Percentiles rank a stretch among this genome's conserved stretches.
phyloP scores from a whole-genome alignment of 495 filamentous ascomycete species.

The Geopyxis carbonaria region DNA sequence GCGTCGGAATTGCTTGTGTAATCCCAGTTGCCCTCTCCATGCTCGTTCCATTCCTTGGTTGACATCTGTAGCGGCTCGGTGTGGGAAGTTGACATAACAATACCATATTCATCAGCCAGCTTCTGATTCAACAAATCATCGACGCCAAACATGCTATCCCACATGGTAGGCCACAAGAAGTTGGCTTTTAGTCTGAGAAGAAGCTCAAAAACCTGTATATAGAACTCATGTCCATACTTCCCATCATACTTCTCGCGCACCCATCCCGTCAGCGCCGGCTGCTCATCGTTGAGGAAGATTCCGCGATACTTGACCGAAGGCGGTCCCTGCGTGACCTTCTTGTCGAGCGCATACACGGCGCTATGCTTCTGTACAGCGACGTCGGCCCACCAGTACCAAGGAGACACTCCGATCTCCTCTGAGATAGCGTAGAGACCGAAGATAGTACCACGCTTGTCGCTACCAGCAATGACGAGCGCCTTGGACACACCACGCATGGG shows the following conservation, averaged over 20 bases:
- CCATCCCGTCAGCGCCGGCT: conserved; percentile 54
- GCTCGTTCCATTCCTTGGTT: conserved; percentile 49
- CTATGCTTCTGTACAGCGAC: conserved; percentile 37
- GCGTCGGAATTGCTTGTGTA: conserved; percentile 49
- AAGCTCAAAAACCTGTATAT: conserved; percentile 53
- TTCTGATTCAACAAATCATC: conserved; percentile 52
- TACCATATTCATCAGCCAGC: conserved; percentile 52
- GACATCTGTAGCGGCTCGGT: conserved; percentile 59
- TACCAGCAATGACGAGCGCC: conserved; percentile 53
- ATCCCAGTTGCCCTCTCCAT: conserved; percentile 43
- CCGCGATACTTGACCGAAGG: conserved; percentile 59
- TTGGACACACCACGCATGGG: conserved; percentile 39
- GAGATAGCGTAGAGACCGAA: conserved; percentile 59
- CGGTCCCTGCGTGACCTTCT: conserved; percentile 38
- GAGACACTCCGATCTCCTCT: conserved; percentile 60
- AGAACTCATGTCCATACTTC: conserved; percentile 47
- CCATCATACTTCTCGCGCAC: conserved; percentile 39
- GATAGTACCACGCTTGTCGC: conserved; percentile 50
- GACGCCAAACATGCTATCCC: conserved; percentile 52
- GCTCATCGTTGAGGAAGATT: conserved; percentile 67
- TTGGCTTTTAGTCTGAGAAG: conserved; percentile 53
- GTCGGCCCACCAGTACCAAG: conserved; percentile 65
- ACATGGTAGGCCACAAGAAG: conserved; percentile 58
- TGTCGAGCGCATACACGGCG: conserved; percentile 38
- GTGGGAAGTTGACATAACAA: conserved; percentile 55